A percentile compares a stretch with the other conserved stretches of the same genome.
These are phyloP conservation scores for Mucor sp. DNA, from an alignment of 371 early-diverging fungal species.

Conservation along the genomic window DNA sequence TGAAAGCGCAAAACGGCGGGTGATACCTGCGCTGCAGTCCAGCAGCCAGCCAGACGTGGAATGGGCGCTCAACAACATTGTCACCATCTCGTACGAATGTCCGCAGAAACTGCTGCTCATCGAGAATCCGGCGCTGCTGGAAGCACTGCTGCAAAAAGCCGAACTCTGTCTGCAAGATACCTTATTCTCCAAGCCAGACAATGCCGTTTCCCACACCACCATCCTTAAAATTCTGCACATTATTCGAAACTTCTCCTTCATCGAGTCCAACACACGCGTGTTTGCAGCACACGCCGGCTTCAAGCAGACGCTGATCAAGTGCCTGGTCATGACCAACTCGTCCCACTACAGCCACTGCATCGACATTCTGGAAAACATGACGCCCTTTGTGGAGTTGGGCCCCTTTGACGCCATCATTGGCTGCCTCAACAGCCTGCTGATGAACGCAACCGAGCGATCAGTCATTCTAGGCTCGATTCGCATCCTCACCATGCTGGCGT, in stretches of 20 bases:
- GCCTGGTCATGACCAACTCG: conserved; percentile 55
- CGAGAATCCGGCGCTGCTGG: conserved; percentile 67
- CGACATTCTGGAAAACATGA: conserved; percentile 73
- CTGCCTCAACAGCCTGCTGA: conserved; percentile 39
- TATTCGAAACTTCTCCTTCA: conserved; percentile 73
- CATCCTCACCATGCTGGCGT: conserved; percentile 58
- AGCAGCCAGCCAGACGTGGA: conserved; percentile 76
- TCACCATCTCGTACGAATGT: conserved; percentile 70
- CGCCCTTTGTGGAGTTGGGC: conserved; percentile 51
- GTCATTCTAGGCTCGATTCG: conserved; percentile 67
- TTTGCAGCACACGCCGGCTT: conserved; percentile 50
- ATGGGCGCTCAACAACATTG: conserved; percentile 83
- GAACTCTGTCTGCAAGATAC: conserved; percentile 52
- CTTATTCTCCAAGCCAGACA: conserved; percentile 9
- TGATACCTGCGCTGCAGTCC: conserved; percentile 75
- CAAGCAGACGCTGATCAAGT: conserved; percentile 54
- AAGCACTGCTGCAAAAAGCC: conserved; percentile 56
- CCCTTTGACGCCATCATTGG: conserved; percentile 45
- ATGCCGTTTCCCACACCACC: not conserved
- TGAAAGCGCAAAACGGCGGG: conserved; percentile 62
- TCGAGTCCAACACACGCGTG: conserved; percentile 59
- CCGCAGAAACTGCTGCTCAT: conserved; percentile 65
- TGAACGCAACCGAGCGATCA: conserved; percentile 61
- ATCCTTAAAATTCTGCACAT: conserved; percentile 75
- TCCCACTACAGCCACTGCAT: conserved; percentile 61